Evolutionary conservation across 116 monocot genomes (phyloP).

Genomic region (Phalaenopsis hybrid): DNA sequence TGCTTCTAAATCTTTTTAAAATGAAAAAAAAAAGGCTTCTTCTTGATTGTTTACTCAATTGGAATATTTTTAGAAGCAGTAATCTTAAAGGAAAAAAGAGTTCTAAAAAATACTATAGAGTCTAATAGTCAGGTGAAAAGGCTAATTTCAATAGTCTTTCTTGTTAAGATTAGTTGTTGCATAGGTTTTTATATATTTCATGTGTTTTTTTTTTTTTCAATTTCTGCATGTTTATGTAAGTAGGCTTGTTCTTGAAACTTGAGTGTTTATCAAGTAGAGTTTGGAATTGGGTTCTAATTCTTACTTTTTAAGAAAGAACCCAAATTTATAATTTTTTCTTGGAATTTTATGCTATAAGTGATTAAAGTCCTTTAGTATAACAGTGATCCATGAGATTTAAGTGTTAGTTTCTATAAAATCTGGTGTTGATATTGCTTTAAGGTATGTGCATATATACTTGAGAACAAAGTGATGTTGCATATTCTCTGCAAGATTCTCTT

Average conservation of each 20-base stretch:
- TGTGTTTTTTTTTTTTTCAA: neutral
- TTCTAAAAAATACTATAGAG: slow-evolving; percentile 3
- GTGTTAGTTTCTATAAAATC: too few relatives aligned
- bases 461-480: too few relatives aligned
- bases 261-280: neutral
- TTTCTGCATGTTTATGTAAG: neutral
- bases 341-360: neutral
- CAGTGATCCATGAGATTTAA: neutral
- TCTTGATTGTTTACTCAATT: neutral
- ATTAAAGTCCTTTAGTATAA: neutral
- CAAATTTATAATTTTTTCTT: neutral
- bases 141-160: neutral
- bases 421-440: too few relatives aligned
- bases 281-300: neutral
- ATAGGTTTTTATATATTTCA: neutral
- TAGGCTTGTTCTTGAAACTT: neutral
- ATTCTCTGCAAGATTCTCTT: too few relatives aligned
- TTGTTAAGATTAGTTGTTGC: too few relatives aligned
- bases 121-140: neutral
- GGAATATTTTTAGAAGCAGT: neutral
- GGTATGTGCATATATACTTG: too few relatives aligned
- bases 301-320: neutral
- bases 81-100: neutral
- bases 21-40: neutral
- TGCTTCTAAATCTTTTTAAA: neutral